Base-by-base conservation (phyloP, 164 flowering plant genomes). In the Protea cynaroides region DNA sequence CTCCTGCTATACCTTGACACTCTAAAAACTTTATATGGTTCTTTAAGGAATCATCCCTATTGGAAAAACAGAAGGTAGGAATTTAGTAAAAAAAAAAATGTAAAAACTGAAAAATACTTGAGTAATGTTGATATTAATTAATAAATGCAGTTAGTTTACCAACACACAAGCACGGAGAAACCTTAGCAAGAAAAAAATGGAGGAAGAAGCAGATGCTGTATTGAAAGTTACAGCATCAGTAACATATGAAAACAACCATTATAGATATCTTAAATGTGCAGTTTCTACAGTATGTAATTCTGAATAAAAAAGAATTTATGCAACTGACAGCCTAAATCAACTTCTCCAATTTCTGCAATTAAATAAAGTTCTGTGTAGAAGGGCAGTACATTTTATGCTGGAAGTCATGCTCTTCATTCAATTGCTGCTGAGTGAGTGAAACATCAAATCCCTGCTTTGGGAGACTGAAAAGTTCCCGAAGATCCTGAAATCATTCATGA, bases 381-480 rank as follows among this genome's bases (percentile, higher is more conserved):
- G n/a, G 58, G 8, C 36, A 29, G 9, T 87, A 94, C 98, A 94
- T 83, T 68, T 44, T 68, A 25, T 80, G 81, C 62, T 86, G 87
- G 38, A 63, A 51, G 65, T 81, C 92, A 77, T 95, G 99, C 82
- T 92, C 99, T 65, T 83, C 92, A 67, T 81, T 82, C 73, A 95
- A 72, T 74, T 95, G 98, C 75, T 81, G 86, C 71, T 90, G 99
- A 58, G 99, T 95, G 23, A 81, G 76, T 59, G 99, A 95, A 51
- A 88, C 66, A 69, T 92, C 92, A 76, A 95, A 95, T 21, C 99
- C 99, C 47, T 88, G 84, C 57, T 76, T 74, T 23, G 99, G 99
- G 36, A 95, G 81, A 59, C 92, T 80, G 74, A 95, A 88, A 56
- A 95, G 85, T 65, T 95, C 99, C 51, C 74, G 62, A 43, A 95